Conservation (phyloP, 2,329 filamentous ascomycete species). For the Scleromitrula shiraiana region DNA sequence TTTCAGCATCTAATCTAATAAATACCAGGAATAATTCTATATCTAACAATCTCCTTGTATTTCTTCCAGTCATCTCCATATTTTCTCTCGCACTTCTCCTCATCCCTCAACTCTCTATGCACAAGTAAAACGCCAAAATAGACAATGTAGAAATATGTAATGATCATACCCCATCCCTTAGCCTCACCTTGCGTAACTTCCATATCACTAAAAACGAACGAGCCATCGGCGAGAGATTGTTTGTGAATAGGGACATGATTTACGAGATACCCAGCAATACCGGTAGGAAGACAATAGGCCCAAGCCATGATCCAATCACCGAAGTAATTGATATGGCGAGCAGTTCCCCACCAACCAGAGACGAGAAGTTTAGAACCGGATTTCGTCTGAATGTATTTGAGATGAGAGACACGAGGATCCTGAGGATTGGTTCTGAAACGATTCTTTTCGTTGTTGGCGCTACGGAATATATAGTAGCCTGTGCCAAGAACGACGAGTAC, state of each 20-base stretch:
- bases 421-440: constrained; percentile 80
- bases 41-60: constrained; percentile 77
- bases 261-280: constrained; percentile 73
- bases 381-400: constrained; percentile 80
- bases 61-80: constrained; percentile 89
- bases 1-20: too few species aligned
- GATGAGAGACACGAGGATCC: constrained; percentile 69
- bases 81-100: constrained; percentile 84
- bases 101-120: constrained; percentile 79
- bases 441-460: constrained; percentile 94
- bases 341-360: constrained; percentile 87
- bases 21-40: constrained; percentile 64
- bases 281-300: constrained; percentile 83
- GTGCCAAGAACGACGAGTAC: constrained; percentile 59
- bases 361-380: constrained; percentile 73
- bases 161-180: constrained; percentile 73
- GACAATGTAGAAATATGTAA: constrained; percentile 91
- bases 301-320: constrained; percentile 93
- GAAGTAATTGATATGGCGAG: constrained; percentile 91
- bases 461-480: constrained; percentile 88
- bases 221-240: constrained; percentile 39
- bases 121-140: constrained; percentile 85
- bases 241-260: constrained; percentile 45
- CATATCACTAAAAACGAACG: constrained; percentile 44
- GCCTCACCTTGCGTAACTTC: constrained; percentile 65